A percentile compares a stretch with the other conserved stretches of the same genome.
Evolutionary conservation across 768 basidiomycete genomes (phyloP).

Genomic region (Imleria badia): DNA sequence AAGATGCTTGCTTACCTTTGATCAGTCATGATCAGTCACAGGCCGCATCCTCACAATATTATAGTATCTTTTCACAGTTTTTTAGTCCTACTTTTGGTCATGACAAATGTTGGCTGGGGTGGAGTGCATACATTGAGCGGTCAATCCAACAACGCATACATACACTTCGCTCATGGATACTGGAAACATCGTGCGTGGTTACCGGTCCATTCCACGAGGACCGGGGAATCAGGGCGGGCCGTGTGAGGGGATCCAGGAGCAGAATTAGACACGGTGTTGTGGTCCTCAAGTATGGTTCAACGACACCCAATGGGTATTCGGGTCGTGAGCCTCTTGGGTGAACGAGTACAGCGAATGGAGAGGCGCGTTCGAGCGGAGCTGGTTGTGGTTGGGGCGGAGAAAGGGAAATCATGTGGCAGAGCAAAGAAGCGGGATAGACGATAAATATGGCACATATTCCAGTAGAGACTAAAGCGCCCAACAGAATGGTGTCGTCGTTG

Average conservation of each 20-base stretch:
- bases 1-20: slow-evolving; percentile 2
- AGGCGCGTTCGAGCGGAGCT: slow-evolving; percentile 37
- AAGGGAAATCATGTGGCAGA: slow-evolving; percentile 27
- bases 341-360: neutral
- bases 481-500: slow-evolving; percentile 19
- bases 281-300: neutral
- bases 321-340: neutral
- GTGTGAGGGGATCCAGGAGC: slow-evolving; percentile 4
- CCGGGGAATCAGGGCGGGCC: neutral
- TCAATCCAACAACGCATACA: neutral
- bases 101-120: neutral
- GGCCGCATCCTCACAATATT: neutral
- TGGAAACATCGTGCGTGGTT: neutral
- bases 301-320: neutral
- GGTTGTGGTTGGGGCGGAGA: slow-evolving; percentile 35
- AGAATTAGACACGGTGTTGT: neutral
- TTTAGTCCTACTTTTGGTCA: neutral
- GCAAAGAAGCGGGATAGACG: slow-evolving; percentile 14
- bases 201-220: neutral
- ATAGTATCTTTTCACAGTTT: neutral
- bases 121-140: neutral
- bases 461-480: neutral
- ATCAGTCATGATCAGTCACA: neutral
- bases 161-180: too few relatives aligned
- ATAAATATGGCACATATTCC: slow-evolving; percentile 28